Evolutionary conservation across 495 filamentous ascomycete species (phyloP).

Genomic region (Apodospora peruviana): DNA sequence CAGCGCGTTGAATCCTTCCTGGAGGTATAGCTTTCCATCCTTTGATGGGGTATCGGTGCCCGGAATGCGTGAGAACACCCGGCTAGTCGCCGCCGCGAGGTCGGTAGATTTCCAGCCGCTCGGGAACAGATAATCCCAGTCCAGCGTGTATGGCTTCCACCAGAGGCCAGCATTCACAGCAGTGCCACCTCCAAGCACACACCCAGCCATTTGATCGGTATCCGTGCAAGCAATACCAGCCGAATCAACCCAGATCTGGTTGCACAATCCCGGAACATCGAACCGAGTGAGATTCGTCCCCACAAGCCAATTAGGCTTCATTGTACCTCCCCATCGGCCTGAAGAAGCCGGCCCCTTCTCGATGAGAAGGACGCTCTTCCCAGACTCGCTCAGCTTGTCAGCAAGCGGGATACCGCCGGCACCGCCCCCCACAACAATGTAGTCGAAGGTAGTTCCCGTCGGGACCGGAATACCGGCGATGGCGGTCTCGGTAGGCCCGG

Average conservation of each 20-base stretch:
- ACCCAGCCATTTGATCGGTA: slow-evolving; percentile 68
- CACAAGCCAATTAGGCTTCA: slow-evolving; percentile 57
- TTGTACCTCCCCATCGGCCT: slow-evolving; percentile 51
- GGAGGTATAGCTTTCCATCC: slow-evolving; percentile 65
- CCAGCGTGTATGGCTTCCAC: slow-evolving; percentile 46
- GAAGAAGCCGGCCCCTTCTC: slow-evolving; percentile 61
- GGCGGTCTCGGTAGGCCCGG: slow-evolving; percentile 12
- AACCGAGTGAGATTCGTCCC: slow-evolving; percentile 67
- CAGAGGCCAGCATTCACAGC: slow-evolving; percentile 63
- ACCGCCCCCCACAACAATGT: slow-evolving; percentile 61
- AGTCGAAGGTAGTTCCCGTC: slow-evolving; percentile 52
- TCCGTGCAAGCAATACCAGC: slow-evolving; percentile 62
- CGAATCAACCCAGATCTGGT: slow-evolving; percentile 60
- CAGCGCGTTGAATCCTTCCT: slow-evolving; percentile 59
- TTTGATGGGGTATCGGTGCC: slow-evolving; percentile 61
- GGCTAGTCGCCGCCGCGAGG: slow-evolving; percentile 48
- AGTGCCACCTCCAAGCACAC: slow-evolving; percentile 72
- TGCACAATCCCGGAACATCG: slow-evolving; percentile 75
- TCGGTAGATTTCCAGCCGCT: slow-evolving; percentile 64
- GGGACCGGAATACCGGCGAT: slow-evolving; percentile 36
- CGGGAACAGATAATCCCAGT: slow-evolving; percentile 74
- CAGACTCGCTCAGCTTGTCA: slow-evolving; percentile 57
- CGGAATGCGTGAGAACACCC: slow-evolving; percentile 64
- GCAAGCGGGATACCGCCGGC: slow-evolving; percentile 62
- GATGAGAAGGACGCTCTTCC: slow-evolving; percentile 59